Conservation (phyloP, 257 asterid genomes). For the Leonotis leonurus region DNA sequence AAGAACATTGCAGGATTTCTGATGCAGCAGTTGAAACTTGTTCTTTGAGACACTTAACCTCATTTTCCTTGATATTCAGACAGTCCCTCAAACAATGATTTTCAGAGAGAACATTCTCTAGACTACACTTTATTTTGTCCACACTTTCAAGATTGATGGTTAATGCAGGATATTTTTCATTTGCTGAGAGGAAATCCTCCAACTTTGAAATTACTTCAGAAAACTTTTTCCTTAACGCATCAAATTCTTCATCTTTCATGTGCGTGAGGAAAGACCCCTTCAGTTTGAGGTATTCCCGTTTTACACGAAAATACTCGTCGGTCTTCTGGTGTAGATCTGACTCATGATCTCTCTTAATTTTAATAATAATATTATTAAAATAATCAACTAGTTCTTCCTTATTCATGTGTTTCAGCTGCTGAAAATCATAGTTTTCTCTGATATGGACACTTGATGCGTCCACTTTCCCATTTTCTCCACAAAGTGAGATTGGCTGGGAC, state of each 20-base stretch:
- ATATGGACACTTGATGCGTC: conserved; percentile 39
- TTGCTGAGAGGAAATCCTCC: conserved; percentile 53
- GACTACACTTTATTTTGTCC: conserved; percentile 38
- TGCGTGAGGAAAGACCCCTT: conserved; percentile 37
- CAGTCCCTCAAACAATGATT: conserved; percentile 50
- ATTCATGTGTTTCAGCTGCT: conserved; percentile 46
- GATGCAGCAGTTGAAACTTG: conserved; percentile 42
- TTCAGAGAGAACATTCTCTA: conserved; percentile 56
- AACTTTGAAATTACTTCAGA: conserved; percentile 50
- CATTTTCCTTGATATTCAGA: conserved; percentile 44
- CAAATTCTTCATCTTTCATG: conserved; percentile 66
- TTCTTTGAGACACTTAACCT: conserved; percentile 47
- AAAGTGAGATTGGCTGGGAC: conserved; percentile 19
- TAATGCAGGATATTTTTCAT: conserved; percentile 38
- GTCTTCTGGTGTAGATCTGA: conserved; percentile 50
- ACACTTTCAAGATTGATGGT: conserved; percentile 27
- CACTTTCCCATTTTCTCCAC: conserved; percentile 47
- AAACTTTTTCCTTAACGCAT: conserved; percentile 52
- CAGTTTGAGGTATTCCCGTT: conserved; percentile 59
- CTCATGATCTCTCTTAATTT: conserved; percentile 77
- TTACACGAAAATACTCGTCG: conserved; percentile 52
- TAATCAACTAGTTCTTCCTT: conserved; percentile 48
- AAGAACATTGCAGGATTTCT: conserved; percentile 39
- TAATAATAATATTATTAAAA: conserved; percentile 48
- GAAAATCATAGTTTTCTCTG: conserved; percentile 50